Conservation (phyloP, 148 eudicot genomes). For the Chenopodium berlandieri region DNA sequence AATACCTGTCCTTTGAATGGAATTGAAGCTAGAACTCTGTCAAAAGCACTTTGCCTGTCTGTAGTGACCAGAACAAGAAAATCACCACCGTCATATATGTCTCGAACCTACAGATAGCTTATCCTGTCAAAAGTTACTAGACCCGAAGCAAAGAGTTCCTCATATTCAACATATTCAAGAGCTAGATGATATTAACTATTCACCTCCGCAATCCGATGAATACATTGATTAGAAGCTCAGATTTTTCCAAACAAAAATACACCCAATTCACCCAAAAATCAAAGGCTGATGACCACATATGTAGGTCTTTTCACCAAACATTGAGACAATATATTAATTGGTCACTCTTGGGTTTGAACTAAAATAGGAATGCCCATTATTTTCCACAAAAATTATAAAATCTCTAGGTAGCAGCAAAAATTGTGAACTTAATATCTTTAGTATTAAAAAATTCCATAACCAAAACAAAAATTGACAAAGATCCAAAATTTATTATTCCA, state of each 20-base stretch:
- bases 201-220: not conserved
- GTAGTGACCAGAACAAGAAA: conserved; percentile 89
- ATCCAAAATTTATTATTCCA: not conserved
- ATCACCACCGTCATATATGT: conserved; percentile 88
- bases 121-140: not conserved
- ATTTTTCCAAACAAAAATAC: not conserved
- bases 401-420: no score
- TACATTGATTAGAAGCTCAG: not conserved
- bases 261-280: not conserved
- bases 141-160: not conserved
- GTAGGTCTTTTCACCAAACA: not conserved
- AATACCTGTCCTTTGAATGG: conserved; percentile 95
- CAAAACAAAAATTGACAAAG: not conserved
- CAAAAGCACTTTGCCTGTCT: conserved; percentile 95
- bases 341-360: no score
- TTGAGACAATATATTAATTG: no score
- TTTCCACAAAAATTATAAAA: no score
- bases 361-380: no score
- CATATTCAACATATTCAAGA: not conserved
- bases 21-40: conserved; percentile 87
- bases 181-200: not conserved
- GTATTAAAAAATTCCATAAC: no score
- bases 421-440: no score
- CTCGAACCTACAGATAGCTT: conserved; percentile 66
- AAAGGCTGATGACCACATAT: no score